phyloP scores from a whole-genome alignment of 495 filamentous ascomycete genomes.

The Neurospora sp. region DNA sequence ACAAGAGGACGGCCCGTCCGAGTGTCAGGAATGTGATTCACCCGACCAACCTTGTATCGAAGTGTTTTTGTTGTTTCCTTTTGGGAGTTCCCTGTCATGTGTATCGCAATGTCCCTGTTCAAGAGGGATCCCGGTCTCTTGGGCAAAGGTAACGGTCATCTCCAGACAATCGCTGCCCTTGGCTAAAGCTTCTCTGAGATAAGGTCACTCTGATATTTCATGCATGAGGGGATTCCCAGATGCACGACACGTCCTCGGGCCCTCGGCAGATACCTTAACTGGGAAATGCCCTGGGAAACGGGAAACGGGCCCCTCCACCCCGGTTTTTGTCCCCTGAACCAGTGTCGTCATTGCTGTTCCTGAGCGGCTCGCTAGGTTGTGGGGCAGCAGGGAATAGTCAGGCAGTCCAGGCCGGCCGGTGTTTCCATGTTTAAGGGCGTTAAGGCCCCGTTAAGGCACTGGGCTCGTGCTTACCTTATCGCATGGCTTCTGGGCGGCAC shows the following conservation, averaged over 20 bases:
- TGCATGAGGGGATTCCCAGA: not conserved
- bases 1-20: not conserved
- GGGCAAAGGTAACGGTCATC: not conserved
- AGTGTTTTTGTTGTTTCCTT: not conserved
- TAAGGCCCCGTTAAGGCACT: not conserved
- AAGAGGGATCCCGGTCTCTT: not conserved
- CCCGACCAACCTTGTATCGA: not conserved
- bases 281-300: not conserved
- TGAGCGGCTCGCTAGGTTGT: not conserved
- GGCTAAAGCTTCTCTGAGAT: not conserved
- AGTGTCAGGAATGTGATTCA: not conserved
- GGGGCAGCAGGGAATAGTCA: not conserved
- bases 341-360: not conserved
- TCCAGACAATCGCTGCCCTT: not conserved
- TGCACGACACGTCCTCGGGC: not conserved
- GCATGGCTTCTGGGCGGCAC: not conserved
- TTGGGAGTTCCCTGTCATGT: not conserved
- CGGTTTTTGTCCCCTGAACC: not conserved
- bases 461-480: not conserved
- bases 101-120: not conserved
- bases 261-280: not conserved
- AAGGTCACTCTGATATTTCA: not conserved
- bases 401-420: not conserved
- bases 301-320: not conserved
- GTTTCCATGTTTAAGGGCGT: not conserved